phyloP scores from a whole-genome alignment of 345 rosid species.

The Eucalyptus sp. region DNA sequence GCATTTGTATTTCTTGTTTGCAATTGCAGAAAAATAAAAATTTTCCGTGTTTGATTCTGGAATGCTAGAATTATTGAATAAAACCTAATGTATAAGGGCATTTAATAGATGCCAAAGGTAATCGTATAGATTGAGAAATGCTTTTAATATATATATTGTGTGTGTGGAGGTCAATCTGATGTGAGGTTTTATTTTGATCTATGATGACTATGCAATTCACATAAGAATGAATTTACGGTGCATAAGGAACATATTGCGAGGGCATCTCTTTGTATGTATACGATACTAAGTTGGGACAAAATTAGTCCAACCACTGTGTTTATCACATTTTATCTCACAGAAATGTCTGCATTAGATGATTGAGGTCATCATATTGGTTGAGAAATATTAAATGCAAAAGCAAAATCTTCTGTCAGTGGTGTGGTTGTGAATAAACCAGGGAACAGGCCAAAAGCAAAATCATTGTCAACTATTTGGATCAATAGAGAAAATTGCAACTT shows the following conservation, averaged over 20 bases:
- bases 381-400: not conserved
- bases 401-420: not conserved
- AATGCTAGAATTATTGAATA: fast-evolving
- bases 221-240: not conserved
- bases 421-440: not conserved
- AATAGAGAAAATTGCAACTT: fast-evolving
- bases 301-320: not conserved
- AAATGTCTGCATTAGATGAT: not conserved
- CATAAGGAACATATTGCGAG: not conserved
- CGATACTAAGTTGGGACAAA: not conserved
- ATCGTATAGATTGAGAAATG: not conserved
- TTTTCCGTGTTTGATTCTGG: fast-evolving
- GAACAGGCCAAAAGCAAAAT: not conserved
- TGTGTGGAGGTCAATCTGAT: not conserved
- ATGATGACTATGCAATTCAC: not conserved
- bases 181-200: not conserved
- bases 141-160: too few species aligned
- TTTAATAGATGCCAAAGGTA: not conserved
- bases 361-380: fast-evolving
- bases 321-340: not conserved
- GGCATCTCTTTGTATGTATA: not conserved
- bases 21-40: not conserved
- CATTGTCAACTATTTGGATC: not conserved
- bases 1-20: not conserved
- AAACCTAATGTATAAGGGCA: not conserved